phyloP scores from a whole-genome alignment of 2,329 filamentous ascomycete genomes.

The Coleophoma cylindrospora region DNA sequence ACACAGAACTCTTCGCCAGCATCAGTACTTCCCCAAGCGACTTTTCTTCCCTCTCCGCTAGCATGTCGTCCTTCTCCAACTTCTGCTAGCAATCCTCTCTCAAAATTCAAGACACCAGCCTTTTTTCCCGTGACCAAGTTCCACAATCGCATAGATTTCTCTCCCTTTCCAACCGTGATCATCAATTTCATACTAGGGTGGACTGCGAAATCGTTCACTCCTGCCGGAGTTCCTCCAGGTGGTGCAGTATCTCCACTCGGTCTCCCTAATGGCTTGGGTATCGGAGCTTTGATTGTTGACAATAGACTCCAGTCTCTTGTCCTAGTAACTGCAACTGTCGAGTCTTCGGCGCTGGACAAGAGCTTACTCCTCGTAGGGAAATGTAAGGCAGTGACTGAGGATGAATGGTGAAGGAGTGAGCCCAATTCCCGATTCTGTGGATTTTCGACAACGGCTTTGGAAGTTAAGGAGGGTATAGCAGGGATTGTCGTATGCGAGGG shows the following conservation, averaged over 20 bases:
- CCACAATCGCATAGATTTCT: conserved; percentile 90
- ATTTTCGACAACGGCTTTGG: conserved; percentile 76
- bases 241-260: conserved; percentile 88
- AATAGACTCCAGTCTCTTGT: conserved; percentile 87
- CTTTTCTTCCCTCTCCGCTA: conserved; percentile 75
- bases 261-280: conserved; percentile 72
- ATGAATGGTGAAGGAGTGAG: conserved; percentile 78
- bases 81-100: conserved; percentile 63
- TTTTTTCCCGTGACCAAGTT: conserved; percentile 96
- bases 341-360: conserved; percentile 84
- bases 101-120: conserved; percentile 86
- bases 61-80: conserved; percentile 73
- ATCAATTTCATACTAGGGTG: conserved; percentile 97
- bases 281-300: conserved; percentile 82
- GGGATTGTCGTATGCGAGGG: conserved; percentile 52
- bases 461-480: conserved; percentile 61
- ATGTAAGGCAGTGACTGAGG: conserved; percentile 70
- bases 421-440: conserved; percentile 84
- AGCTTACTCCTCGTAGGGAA: conserved; percentile 88
- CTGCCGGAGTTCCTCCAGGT: conserved; percentile 74
- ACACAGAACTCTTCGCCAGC: conserved; percentile 84
- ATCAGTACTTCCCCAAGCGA: conserved; percentile 71
- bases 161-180: conserved; percentile 85
- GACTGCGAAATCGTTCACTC: conserved; percentile 90
- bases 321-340: conserved; percentile 80